Evolutionary conservation across 306 rosid genomes (phyloP).

Genomic region (Lathyrus sativus): DNA sequence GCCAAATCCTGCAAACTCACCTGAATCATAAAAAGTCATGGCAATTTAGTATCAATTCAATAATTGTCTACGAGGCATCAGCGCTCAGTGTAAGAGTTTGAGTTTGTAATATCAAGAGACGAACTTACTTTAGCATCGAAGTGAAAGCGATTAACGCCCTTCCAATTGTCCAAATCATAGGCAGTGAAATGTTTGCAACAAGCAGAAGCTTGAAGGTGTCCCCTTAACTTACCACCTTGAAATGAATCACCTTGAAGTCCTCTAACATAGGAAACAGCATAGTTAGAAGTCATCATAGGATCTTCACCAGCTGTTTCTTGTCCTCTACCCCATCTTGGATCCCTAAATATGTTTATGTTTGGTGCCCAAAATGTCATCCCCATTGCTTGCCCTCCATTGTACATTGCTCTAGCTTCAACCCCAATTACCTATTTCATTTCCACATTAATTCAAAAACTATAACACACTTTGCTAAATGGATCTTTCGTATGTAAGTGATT

Average conservation of each 20-base stretch:
- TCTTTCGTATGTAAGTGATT: neutral
- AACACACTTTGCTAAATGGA: neutral
- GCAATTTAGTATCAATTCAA: neutral
- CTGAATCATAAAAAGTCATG: constrained; percentile 33
- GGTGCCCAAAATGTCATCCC: constrained; percentile 99
- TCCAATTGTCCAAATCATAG: constrained; percentile 90
- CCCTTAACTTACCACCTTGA: constrained; percentile 47
- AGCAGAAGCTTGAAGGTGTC: constrained; percentile 79
- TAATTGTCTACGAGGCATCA: too few relatives aligned
- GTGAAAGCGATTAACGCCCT: constrained; percentile 60
- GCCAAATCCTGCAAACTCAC: constrained; percentile 80
- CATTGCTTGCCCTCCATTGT: constrained; percentile 72
- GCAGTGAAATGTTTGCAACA: constrained; percentile 97
- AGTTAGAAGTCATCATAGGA: constrained; percentile 60
- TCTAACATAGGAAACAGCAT: constrained; percentile 72
- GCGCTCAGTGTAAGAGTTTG: too few relatives aligned
- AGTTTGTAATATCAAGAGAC: too few relatives aligned
- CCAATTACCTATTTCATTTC: constrained; percentile 58
- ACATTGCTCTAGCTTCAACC: constrained; percentile 70
- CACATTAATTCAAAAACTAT: neutral
- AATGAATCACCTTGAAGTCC: constrained; percentile 84
- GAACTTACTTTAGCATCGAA: constrained; percentile 69
- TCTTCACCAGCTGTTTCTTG: constrained; percentile 98
- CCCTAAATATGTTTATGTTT: constrained; percentile 86
- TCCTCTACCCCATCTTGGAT: constrained; percentile 97